Base-by-base conservation (phyloP, 805 yeast genomes). In the Nadsonia fulvescens region DNA sequence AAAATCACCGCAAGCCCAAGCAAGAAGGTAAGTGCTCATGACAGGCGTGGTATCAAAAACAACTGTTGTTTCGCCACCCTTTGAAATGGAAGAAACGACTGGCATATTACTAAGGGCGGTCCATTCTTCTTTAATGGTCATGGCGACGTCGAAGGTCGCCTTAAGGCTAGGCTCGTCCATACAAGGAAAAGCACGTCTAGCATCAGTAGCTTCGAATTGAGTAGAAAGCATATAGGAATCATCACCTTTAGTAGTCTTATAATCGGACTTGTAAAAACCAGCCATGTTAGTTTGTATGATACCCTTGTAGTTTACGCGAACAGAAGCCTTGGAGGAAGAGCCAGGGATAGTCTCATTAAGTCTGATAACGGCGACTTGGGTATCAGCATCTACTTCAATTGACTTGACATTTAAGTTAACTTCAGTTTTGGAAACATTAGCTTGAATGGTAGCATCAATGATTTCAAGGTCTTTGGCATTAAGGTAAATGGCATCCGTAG, bases 171-270 rank as follows among this genome's bases (percentile, higher is more conserved):
- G 91, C 47, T 76, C 89, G 49, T 77, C 92, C 41, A 71, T 74
- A 44, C 76, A 75, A 17, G 92, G 92, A 61, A 77, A 77, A 6
- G 89, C 89, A 41, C 81, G 63, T 41, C 92, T 68, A 39, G 86
- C 78, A 44, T 77, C 89, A 12, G 86, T 73, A 13, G 91, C 71
- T 53, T 77, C 91, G 67, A 77, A 71, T 51, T 77, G 92, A 23
- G 91, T 75, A 23, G 83, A 71, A 22, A 81, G 78, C 62, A 76
- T 59, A 47, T 72, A 71, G 42, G 70, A 71, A 32, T 59, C 57
- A 12, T 79, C 76, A 35, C 72, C 60, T 32, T 61, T 58, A 35
- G 58, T 59, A 30, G 58, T 61, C 36, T 47, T 48, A 47, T 75
- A 75, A 21, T 67, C 53, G 11, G 81, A 71, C 40, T 77, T 61